Percentiles rank a stretch among this genome's conserved stretches.
Evolutionary conservation across 257 asterid genomes (phyloP).

Genomic region (Ophiorrhiza pumila): DNA sequence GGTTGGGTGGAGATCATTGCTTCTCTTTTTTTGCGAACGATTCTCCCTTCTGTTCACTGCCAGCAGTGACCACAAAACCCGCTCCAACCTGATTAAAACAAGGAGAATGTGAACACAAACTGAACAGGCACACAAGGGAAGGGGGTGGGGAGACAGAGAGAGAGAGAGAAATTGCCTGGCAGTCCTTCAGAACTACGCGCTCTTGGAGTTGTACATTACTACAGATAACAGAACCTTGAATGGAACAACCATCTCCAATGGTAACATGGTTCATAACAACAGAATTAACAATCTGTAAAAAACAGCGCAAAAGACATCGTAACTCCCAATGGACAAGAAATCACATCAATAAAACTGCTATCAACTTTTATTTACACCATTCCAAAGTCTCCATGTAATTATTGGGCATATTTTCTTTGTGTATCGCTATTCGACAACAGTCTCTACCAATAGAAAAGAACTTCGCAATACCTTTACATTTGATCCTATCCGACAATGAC

Average conservation of each 20-base stretch:
- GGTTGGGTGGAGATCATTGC: slow-evolving; percentile 31
- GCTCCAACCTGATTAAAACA: slow-evolving; percentile 70
- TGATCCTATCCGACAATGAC: slow-evolving; percentile 96
- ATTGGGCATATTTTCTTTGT: not conserved
- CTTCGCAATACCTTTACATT: slow-evolving; percentile 73
- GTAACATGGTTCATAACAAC: slow-evolving; percentile 87
- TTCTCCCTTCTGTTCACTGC: slow-evolving; percentile 86
- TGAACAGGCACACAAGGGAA: not conserved
- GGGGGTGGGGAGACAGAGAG: slow-evolving; percentile 7
- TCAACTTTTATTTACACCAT: not conserved
- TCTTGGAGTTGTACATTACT: slow-evolving; percentile 93
- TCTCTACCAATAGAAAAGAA: not conserved
- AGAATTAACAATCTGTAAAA: slow-evolving; percentile 81
- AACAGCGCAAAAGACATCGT: not conserved
- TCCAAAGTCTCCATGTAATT: not conserved
- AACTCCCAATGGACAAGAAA: not conserved
- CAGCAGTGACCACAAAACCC: slow-evolving; percentile 76
- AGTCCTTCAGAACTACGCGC: slow-evolving; percentile 83
- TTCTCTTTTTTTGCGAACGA: slow-evolving; percentile 89
- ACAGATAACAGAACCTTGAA: slow-evolving; percentile 91
- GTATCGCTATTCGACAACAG: not conserved
- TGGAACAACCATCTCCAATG: slow-evolving; percentile 87
- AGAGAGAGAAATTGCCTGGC: slow-evolving; percentile 55
- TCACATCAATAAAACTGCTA: not conserved
- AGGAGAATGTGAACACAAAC: not conserved